These are phyloP conservation scores for Claviceps sp. DNA, from an alignment of 2,329 filamentous ascomycete genomes.

Conservation along the genomic window DNA sequence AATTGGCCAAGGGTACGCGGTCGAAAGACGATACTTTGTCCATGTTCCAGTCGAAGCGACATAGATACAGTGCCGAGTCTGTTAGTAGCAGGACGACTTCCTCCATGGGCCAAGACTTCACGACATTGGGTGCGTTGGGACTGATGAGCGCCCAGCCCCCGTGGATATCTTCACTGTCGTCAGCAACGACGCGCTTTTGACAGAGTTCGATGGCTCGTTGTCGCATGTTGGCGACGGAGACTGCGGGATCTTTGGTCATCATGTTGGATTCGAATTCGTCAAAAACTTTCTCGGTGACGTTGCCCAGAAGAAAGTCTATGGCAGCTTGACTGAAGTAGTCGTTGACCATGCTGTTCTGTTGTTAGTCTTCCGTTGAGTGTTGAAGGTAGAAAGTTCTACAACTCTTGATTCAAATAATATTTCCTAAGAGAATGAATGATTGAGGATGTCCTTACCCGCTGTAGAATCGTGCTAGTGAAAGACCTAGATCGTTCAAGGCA, in stretches of 20 bases:
- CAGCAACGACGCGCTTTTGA: constrained; percentile 71
- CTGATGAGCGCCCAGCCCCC: constrained; percentile 82
- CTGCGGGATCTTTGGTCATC: constrained; percentile 82
- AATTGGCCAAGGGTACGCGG: constrained; percentile 61
- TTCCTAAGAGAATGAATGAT: not conserved
- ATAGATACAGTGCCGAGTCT: constrained; percentile 72
- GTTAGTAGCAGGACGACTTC: constrained; percentile 83
- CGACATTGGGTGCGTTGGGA: constrained; percentile 56
- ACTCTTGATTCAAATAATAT: too few relatives aligned
- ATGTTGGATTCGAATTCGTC: constrained; percentile 90
- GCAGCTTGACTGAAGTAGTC: constrained; percentile 94
- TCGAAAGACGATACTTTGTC: constrained; percentile 94
- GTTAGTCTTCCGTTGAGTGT: constrained; percentile 5
- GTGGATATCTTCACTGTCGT: constrained; percentile 72
- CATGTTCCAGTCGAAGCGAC: constrained; percentile 85
- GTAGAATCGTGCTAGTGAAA: constrained; percentile 69
- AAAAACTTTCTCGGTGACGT: constrained; percentile 73
- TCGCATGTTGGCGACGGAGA: constrained; percentile 72
- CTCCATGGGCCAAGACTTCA: constrained; percentile 63
- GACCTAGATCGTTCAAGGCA: constrained; percentile 77
- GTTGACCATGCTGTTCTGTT: constrained; percentile 70
- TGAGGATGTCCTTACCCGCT: constrained; percentile 39
- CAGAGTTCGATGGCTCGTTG: constrained; percentile 85
- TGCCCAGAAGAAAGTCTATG: constrained; percentile 88
- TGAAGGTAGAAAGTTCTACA: too few relatives aligned